These are phyloP conservation scores for Lentinula novae-zelandiae DNA, from an alignment of 1,284 basidiomycete species.

Conservation along the genomic window DNA sequence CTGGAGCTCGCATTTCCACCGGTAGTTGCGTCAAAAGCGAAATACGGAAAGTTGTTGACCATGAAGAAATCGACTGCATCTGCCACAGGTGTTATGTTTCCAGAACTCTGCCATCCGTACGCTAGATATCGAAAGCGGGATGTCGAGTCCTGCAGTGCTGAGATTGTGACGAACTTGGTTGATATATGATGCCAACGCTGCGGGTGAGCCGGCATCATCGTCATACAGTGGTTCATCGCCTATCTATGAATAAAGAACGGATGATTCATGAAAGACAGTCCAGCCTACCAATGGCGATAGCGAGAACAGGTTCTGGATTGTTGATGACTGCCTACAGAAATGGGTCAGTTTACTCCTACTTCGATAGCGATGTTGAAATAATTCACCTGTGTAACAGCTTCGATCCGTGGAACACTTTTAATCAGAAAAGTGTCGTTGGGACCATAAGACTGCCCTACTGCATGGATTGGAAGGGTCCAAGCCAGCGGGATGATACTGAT, in stretches of 20 bases:
- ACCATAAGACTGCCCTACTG: background rate
- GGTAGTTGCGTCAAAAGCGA: background rate
- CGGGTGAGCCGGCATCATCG: background rate
- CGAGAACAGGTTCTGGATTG: constrained; percentile 34
- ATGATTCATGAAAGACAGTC: background rate
- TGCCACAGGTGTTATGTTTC: background rate
- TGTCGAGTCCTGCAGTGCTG: background rate
- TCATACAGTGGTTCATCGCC: background rate
- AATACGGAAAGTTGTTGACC: background rate
- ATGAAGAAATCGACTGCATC: background rate
- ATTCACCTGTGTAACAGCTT: background rate
- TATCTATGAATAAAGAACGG: background rate
- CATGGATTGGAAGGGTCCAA: background rate
- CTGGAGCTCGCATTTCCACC: background rate
- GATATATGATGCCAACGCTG: background rate
- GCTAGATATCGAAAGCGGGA: background rate
- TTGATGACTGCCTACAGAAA: constrained; percentile 43
- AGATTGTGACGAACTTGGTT: background rate
- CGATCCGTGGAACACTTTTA: background rate
- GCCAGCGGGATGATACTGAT: background rate
- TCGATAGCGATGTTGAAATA: background rate
- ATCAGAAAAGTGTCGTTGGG: background rate
- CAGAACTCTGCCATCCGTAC: background rate
- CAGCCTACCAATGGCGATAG: constrained; percentile 11
- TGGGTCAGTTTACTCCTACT: background rate